Base-by-base conservation (phyloP, 805 yeast species). In the Candida caryicola region DNA sequence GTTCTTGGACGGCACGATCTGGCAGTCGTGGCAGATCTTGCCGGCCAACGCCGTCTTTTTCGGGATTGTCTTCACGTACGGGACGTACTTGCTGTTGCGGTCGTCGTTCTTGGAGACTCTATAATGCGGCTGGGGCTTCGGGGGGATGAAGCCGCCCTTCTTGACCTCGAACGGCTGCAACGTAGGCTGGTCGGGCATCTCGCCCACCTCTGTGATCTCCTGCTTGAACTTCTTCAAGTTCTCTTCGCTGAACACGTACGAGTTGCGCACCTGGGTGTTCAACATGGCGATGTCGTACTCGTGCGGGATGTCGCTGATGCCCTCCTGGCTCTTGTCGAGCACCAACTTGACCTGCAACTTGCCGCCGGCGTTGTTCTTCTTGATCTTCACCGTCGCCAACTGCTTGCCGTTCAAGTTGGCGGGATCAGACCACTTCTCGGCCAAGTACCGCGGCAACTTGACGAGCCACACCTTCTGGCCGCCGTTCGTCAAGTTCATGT, bases 1-100 rank as follows among this genome's bases (percentile, higher is more conserved):
- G 31, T 70, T 66, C 52, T 79, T 76, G 4, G 88, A 77, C 9
- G 98, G 97, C 36, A 84, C 77, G 15, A 87, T 81, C 51, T 84
- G 86, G 60, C 97, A 90, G 57, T 93, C 99, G 58, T 93, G 97
- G 40, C 82, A 85, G 19, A 91, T 82, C 26, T 89, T 86, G 27
- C 99, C 99, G 9, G 79, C 75, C 25, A 93, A 62, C 2, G 89
- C 76, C 0, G 99, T 90, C 52, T 86, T 85, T 81, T 67, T 89
- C 0, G 96, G 95, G 39, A 88, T 86, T 1, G 95, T 85, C 59
- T 82, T 85, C 9, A 87, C 90, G 58, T 79, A 86, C 9, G 95
- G 95, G n/a, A 82, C 74, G 44, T 70, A 76, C 52, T 81, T 60
- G 37, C 47, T 51, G 31, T 40, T 47, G 14, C 43, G 52, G 34